Evolutionary conservation across 768 basidiomycete species (phyloP), one percentile per base, ranked within the genome.

Genomic region (Suillus luteus): DNA sequence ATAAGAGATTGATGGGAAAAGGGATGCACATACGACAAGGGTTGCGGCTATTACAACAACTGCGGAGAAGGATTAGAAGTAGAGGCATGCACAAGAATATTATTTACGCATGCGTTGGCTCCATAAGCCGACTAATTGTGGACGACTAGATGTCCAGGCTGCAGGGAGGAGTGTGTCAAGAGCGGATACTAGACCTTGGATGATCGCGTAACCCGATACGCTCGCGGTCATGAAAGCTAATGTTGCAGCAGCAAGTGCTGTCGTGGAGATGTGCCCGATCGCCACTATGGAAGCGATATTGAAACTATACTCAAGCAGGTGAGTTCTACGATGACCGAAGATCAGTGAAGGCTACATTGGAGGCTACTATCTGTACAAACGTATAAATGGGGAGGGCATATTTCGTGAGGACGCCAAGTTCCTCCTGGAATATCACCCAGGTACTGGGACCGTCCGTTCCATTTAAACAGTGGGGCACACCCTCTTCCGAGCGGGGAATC

Each of bases 161-260:
- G 93, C 87, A 1, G 97, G 96, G 10, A 98, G 86, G 69, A 99
- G 84, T 0, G 96, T 96, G 74, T 99, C 97, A 22, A 99, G 85
- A 0, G 93, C 88, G 57, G 90, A 92, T 9, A 86, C 80, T 61
- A 96, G 86, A 22, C 94, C 94, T 67, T 91, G 90, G 7, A 95
- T 79, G 61, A 96, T 88, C 66, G 88, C 91, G 55, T 80, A 73
- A 35, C 74, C 74, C 1, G 74, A 73, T 12, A 89, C 86, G 59
- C 83, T 85, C 22, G 86, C 87, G 0, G 89, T 90, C 88, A 92
- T 90, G 12, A 85, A 87, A 2, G 85, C 89, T 12, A 92, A 76
- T 22, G 85, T 89, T 31, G 90, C 86, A 0, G 93, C 94, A 2
- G 96, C 96, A 0, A 99, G 85, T 24, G 95, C 92, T 1, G 85